These are phyloP conservation scores for Kuraishia ogatae DNA, from an alignment of 805 yeast species.

Conservation along the genomic window DNA sequence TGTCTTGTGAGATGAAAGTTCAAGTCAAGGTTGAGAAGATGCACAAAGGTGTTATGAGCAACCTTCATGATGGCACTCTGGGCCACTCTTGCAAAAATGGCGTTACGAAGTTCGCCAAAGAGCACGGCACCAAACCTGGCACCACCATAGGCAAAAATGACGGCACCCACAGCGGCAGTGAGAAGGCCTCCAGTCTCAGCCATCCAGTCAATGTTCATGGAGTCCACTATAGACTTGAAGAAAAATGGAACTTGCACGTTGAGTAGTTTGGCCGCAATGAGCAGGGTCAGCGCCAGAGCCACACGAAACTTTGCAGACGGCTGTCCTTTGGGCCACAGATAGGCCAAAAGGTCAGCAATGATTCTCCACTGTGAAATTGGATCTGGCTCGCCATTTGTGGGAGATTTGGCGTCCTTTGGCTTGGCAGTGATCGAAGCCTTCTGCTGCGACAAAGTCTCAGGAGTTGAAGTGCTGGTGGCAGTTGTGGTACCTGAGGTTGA, in stretches of 20 bases:
- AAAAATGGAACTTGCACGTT: slow-evolving; percentile 96
- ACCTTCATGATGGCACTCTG: slow-evolving; percentile 89
- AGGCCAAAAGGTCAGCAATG: slow-evolving; percentile 52
- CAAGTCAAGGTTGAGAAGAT: slow-evolving; percentile 74
- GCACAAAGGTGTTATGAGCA: slow-evolving; percentile 80
- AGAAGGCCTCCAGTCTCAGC: slow-evolving; percentile 51
- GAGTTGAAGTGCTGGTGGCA: background rate
- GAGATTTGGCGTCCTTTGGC: background rate
- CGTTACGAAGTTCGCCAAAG: slow-evolving; percentile 91
- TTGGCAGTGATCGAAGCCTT: background rate
- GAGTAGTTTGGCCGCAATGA: slow-evolving; percentile 73
- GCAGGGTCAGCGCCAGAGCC: slow-evolving; percentile 58
- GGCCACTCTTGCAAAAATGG: slow-evolving; percentile 91
- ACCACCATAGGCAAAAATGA: slow-evolving; percentile 82
- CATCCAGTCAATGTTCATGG: slow-evolving; percentile 87
- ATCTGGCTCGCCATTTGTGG: background rate
- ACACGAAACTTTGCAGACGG: slow-evolving; percentile 66
- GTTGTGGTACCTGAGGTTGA: background rate
- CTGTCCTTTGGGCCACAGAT: slow-evolving; percentile 77
- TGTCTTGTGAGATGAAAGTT: slow-evolving; percentile 87
- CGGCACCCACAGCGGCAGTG: slow-evolving; percentile 54
- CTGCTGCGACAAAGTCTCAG: background rate
- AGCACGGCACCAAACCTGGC: slow-evolving; percentile 92
- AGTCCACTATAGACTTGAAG: slow-evolving; percentile 82
- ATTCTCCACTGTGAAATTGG: slow-evolving; percentile 39